phyloP scores from a whole-genome alignment of 2,329 filamentous ascomycete species.

The Pseudonectria buxi region DNA sequence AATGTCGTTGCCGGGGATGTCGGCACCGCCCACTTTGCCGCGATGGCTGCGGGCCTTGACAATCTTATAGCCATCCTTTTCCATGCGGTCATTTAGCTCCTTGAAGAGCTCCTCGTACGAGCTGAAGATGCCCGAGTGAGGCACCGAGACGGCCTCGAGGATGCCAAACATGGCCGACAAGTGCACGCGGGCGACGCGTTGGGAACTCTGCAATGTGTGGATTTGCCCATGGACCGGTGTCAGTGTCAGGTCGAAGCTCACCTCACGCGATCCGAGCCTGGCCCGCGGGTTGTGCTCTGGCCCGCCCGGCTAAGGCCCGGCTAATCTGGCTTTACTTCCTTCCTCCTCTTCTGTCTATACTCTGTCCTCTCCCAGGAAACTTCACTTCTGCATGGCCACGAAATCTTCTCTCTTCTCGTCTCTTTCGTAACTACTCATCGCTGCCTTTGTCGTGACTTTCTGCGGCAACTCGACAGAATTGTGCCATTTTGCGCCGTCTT shows the following conservation, averaged over 20 bases:
- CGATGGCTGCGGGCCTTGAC: constrained; percentile 39
- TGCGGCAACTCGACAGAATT: too few relatives aligned
- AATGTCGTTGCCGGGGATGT: constrained; percentile 36
- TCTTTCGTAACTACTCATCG: too few relatives aligned
- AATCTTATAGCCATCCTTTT: constrained; percentile 40
- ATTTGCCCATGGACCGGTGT: constrained; percentile 24
- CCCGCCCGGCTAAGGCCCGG: constrained; percentile 20
- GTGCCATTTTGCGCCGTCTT: too few relatives aligned
- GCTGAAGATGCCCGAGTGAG: constrained; percentile 29
- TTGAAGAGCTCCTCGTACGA: constrained; percentile 37
- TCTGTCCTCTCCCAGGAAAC: neutral
- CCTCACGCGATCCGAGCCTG: too few relatives aligned
- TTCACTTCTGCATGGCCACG: too few relatives aligned
- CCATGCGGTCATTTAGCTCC: constrained; percentile 34
- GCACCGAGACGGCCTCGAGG: constrained; percentile 33
- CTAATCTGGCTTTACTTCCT: neutral
- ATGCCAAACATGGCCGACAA: constrained; percentile 36
- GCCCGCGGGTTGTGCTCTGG: too few relatives aligned
- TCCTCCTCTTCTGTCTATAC: neutral
- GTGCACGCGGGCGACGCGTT: constrained; percentile 21
- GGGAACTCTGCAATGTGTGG: constrained; percentile 20
- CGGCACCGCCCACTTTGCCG: constrained; percentile 33
- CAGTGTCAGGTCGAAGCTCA: constrained; percentile 15
- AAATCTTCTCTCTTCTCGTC: too few relatives aligned
- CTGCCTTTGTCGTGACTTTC: too few relatives aligned